phyloP scores from a whole-genome alignment of 1,284 basidiomycete species.

The Exobasidium rhododendri region DNA sequence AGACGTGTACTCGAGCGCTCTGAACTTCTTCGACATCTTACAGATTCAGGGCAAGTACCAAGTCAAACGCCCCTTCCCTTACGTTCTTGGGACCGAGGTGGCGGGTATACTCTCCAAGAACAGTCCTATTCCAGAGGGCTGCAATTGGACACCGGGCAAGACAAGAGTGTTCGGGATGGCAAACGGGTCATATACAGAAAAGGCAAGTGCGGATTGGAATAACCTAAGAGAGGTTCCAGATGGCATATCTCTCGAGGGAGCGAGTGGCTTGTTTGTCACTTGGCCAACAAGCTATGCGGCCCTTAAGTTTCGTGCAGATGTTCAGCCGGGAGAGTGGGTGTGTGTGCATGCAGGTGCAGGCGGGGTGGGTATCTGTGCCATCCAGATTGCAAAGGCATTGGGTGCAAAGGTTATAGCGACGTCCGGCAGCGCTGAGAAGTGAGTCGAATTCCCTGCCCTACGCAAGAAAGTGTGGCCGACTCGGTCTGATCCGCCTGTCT shows the following conservation, averaged over 20 bases:
- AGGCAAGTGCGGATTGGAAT: constrained; percentile 46
- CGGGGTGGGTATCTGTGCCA: constrained; percentile 74
- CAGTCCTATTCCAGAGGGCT: constrained; percentile 78
- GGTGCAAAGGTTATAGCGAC: constrained; percentile 48
- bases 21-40: constrained; percentile 50
- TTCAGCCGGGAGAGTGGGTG: constrained; percentile 39
- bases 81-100: constrained; percentile 62
- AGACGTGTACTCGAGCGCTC: constrained; percentile 57
- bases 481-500: no score
- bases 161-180: constrained; percentile 84
- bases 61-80: constrained; percentile 46
- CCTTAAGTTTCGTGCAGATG: constrained; percentile 34
- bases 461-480: no score
- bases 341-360: constrained; percentile 58
- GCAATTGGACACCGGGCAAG: constrained; percentile 73
- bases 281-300: constrained; percentile 50
- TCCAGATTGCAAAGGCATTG: constrained; percentile 49
- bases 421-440: constrained; percentile 40
- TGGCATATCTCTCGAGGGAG: constrained; percentile 67
- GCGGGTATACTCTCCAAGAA: constrained; percentile 71
- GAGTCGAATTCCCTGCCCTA: no score
- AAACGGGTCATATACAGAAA: constrained; percentile 75
- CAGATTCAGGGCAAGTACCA: constrained; percentile 46
- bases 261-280: constrained; percentile 57
- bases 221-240: constrained; percentile 65